Base-by-base conservation (phyloP, 768 basidiomycete genomes). In the Omphalotus guepiniiformis region DNA sequence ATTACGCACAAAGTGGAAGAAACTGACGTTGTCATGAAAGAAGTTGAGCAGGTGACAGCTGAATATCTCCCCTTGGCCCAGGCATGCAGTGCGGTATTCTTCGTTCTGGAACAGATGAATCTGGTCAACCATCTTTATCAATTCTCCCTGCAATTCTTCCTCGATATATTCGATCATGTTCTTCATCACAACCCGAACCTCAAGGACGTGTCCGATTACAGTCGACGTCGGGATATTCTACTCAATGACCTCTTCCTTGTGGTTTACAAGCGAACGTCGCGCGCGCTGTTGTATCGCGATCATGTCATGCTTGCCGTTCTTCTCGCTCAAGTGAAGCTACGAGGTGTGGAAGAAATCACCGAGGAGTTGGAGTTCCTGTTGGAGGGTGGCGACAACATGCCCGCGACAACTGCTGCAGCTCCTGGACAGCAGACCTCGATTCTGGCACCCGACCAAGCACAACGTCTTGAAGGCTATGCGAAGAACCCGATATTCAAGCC, bases 111-210 rank as follows among this genome's bases (percentile, higher is more conserved):
- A 59, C 93, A 97, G 59, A 78, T 98, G 41, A 87, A 91, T 62
- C 76, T 87, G 44, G 80, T 97, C 71, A 92, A 95, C 60, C 95
- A 96, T 67, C 98, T 98, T 73, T 99, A 99, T 61, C 92, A 97
- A 64, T 99, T 99, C 75, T 98, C 96, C 2, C 77, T 99, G 38
- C 85, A 76, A 23, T 97, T 95, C 77, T 99, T 99, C 87, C 79
- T 98, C 50, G 95, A 96, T 63, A 95, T 97, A 60, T 99, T 99
- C 68, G 92, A 98, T 68, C 91, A 88, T 57, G 83, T 95, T 49
- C 79, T 98, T 6, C 86, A 88, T 55, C 85, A 88, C 57, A 97
- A 98, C 61, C 93, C 94, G 9, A 87, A 93, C 62, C 78, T 98
- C 52, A 83, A 78, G 63, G 80, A 78, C 50, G 75, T 94, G 48